Base-by-base conservation (phyloP, 345 rosid genomes). In the Cardamine chenopodiifolia region DNA sequence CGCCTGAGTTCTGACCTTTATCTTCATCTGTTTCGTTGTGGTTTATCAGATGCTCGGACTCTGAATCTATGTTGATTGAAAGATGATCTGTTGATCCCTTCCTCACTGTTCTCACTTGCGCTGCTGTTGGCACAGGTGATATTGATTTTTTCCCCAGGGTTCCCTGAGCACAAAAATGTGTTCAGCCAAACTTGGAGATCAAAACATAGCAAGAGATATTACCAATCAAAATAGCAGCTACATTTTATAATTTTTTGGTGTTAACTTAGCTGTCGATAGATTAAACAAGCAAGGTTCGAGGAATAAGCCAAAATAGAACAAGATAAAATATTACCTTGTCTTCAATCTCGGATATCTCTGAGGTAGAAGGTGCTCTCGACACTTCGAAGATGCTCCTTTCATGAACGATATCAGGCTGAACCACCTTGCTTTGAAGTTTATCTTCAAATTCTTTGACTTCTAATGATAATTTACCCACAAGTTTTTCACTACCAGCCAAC, bases 41-140 rank as follows among this genome's bases (percentile, higher is more conserved):
- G 79, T 69, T 83, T 64, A 89, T 81, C 65, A 91, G 82, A 70
- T 71, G 89, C 70, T 78, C 82, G 25, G 96, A 79, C 64, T 94
- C 97, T 15, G 77, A 63, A 64, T 88, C 98, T 61, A 94, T 81
- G 77, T 80, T 85, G 40, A 94, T 86, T 32, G 90, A 83, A n/a
- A 91, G 97, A 77, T 94, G 97, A 66, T 94, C 97, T 1, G 89
- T 61, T 23, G 98, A 88, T 60, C 90, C 98, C 81, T 94, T 94
- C 73, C 90, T 84, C 86, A 80, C 79, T 13, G 88, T 82, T 84
- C 97, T 86, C 31, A 83, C 79, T 22, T 87, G 97, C 54, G 96
- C 93, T 81, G 98, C 90, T 1, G 89, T 80, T 60, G 93, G 74
- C 55, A 80, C 88, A 49, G 95, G 79, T 71, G 93, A 67, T 68